phyloP scores from a whole-genome alignment of 2,329 filamentous ascomycete genomes.

The Lasiodiplodia sp. region DNA sequence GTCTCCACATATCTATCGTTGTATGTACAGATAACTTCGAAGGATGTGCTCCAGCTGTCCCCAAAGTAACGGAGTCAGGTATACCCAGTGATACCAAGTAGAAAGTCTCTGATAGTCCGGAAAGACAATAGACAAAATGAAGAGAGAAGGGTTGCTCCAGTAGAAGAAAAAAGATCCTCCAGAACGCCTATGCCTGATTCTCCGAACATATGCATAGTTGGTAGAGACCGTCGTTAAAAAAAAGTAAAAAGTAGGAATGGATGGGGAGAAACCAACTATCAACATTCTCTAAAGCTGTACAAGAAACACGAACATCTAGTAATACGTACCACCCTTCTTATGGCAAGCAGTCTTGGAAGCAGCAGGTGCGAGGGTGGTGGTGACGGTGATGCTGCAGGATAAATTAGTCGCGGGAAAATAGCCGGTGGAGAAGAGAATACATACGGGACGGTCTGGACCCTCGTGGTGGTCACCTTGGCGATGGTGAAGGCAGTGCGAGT shows the following conservation, averaged over 20 bases:
- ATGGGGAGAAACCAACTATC: background rate
- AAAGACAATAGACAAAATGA: background rate
- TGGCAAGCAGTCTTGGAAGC: slow-evolving; percentile 35
- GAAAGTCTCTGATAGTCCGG: background rate
- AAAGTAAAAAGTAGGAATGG: background rate
- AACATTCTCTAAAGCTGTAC: background rate
- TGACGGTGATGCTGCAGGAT: slow-evolving; percentile 35
- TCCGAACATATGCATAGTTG: too few relatives aligned
- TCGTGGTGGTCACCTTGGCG: slow-evolving; percentile 34
- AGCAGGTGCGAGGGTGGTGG: slow-evolving; percentile 36
- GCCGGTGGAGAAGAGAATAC: slow-evolving; percentile 7
- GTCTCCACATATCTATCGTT: background rate
- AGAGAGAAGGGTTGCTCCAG: background rate
- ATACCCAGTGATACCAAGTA: background rate
- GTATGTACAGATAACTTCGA: background rate
- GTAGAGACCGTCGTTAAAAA: background rate
- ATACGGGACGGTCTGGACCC: slow-evolving; percentile 34
- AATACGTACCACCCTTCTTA: slow-evolving; percentile 34
- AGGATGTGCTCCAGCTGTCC: background rate
- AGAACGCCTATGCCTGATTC: too few relatives aligned
- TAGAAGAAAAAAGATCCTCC: too few relatives aligned
- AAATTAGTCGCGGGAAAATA: slow-evolving; percentile 16
- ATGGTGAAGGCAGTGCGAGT: slow-evolving; percentile 35
- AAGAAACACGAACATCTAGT: slow-evolving; percentile 10
- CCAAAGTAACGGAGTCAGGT: background rate